These are phyloP conservation scores for Sarocladiaceae sp. DNA, from an alignment of 2,329 filamentous ascomycete genomes.

Conservation along the genomic window DNA sequence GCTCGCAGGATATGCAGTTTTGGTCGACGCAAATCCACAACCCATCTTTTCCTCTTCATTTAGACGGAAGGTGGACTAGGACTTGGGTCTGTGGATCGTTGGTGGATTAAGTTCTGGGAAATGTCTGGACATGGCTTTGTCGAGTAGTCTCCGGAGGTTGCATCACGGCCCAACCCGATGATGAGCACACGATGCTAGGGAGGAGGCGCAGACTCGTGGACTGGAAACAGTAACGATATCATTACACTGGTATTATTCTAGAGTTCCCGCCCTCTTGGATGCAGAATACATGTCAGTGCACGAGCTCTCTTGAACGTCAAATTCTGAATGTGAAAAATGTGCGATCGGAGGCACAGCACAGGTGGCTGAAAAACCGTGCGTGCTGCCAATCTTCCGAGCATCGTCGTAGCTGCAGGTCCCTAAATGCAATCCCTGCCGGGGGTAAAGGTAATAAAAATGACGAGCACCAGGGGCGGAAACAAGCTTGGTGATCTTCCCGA, in stretches of 20 bases:
- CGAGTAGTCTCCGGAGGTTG: background rate
- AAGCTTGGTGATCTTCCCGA: constrained; percentile 1
- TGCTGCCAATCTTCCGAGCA: background rate
- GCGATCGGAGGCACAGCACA: background rate
- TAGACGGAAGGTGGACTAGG: background rate
- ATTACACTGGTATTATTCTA: background rate
- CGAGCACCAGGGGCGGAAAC: background rate
- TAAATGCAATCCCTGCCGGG: constrained; percentile 2
- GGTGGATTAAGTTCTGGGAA: no score
- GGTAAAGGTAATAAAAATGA: constrained; percentile 4
- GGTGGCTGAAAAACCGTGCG: background rate
- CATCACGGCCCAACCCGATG: constrained; percentile 9
- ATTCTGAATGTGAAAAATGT: background rate
- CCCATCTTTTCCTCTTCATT: background rate
- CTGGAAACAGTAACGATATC: no score
- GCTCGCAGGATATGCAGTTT: no score
- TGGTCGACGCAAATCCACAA: no score
- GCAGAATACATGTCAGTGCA: no score
- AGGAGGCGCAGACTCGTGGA: no score
- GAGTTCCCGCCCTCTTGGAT: background rate
- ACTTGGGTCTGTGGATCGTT: no score
- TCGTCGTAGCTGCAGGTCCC: constrained; percentile 5
- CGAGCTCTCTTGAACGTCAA: no score
- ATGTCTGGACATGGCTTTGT: no score
- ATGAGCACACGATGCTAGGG: constrained; percentile 2